Base-by-base conservation (phyloP, 345 rosid species). In the Hypericum androsaemum region DNA sequence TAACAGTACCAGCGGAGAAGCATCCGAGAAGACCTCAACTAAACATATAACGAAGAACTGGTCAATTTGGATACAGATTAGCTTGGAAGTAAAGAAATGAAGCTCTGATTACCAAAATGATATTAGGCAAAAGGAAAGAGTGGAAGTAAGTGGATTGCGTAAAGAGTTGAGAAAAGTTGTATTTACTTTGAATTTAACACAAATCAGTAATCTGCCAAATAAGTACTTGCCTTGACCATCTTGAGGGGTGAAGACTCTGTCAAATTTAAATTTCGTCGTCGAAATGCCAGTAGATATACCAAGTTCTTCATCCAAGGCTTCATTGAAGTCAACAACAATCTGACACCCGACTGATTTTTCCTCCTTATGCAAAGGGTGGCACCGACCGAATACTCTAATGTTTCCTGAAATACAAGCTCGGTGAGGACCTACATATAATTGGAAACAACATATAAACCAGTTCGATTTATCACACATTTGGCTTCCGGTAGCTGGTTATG, bases 171-270 rank as follows among this genome's bases (percentile, higher is more conserved):
- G n/a, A n/a, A n/a, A n/a, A n/a, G n/a, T n/a, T n/a, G n/a, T n/a
- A n/a, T n/a, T n/a, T n/a, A n/a, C n/a, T n/a, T n/a, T n/a, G n/a
- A n/a, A n/a, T n/a, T n/a, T n/a, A n/a, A n/a, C n/a, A n/a, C n/a
- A n/a, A n/a, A n/a, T n/a, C n/a, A n/a, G n/a, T n/a, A n/a, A n/a
- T n/a, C n/a, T n/a, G n/a, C n/a, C n/a, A n/a, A n/a, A n/a, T n/a
- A n/a, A n/a, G n/a, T n/a, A n/a, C n/a, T n/a, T n/a, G n/a, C 98
- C 98, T 92, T 92, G 98, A 67, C 79, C 73, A 73, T 92, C 88
- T 74, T 66, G 82, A 5, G 96, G 94, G 41, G 96, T 72, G 64
- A 71, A 88, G 47, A 92, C 94, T 61, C 80, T 70, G 64, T 92
- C 98, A 79, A 88, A 84, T 64, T 80, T 88, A 74, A 73, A 92